A percentile compares a stretch with the other conserved stretches of the same genome.
Conservation (phyloP, 495 filamentous ascomycete species). For the Aspergillus coremiiformis region DNA sequence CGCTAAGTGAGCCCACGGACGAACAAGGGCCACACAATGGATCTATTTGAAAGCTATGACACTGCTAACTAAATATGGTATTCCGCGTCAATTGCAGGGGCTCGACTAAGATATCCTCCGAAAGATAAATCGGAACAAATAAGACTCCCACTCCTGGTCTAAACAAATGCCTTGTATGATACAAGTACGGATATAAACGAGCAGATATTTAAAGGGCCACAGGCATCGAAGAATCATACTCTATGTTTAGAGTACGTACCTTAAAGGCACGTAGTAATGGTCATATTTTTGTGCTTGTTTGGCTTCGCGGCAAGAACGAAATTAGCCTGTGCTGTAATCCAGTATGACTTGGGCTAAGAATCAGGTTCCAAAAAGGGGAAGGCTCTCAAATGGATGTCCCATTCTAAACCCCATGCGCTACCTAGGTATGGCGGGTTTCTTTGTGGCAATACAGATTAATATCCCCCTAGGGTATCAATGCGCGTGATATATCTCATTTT, state of each 20-base stretch:
- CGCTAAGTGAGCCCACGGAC: background rate
- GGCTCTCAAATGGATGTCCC: background rate
- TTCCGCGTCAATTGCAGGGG: background rate
- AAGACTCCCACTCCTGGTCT: background rate
- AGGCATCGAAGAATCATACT: too few species aligned
- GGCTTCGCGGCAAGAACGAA: background rate
- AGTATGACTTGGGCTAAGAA: background rate
- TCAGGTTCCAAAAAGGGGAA: background rate
- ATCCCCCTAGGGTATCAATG: background rate
- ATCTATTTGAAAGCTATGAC: background rate
- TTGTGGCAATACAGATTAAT: background rate
- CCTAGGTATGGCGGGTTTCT: too few species aligned
- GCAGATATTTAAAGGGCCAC: too few species aligned
- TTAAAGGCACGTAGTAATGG: too few species aligned
- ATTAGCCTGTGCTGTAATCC: background rate
- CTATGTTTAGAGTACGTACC: too few species aligned
- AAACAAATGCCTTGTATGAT: too few species aligned
- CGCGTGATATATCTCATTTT: constrained; percentile 8
- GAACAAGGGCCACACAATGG: background rate
- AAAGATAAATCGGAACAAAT: background rate
- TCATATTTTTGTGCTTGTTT: background rate
- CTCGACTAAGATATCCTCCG: background rate
- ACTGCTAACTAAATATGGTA: background rate
- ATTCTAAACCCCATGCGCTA: background rate
- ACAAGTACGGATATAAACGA: too few species aligned